Base-by-base conservation (phyloP, 768 basidiomycete genomes). In the Naematelia aurantialba region DNA sequence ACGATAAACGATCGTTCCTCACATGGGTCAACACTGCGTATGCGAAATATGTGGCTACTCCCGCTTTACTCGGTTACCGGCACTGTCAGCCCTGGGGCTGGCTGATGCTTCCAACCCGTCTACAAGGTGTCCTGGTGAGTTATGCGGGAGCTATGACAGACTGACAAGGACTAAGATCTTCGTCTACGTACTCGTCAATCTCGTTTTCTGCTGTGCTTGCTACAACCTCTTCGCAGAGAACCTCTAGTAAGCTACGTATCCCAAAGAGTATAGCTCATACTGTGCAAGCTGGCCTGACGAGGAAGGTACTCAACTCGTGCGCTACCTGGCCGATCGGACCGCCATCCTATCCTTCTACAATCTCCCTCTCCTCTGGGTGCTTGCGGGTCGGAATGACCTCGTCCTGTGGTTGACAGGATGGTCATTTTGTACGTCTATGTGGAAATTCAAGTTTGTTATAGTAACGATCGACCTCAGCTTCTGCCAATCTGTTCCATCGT, bases 311-410 rank as follows among this genome's bases (percentile, higher is more conserved):
- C 62, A 63, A 26, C 42, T 60, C 45, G 49, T 27, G 12, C 44
- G 66, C 48, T 64, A 64, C 26, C 22, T 67, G 12, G 54, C 60
- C n/a, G 66, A 67, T 49, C 24, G 66, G 14, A 67, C 66, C 3
- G 67, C 58, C 26, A 69, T 69, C 45, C 62, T 69, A 58, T 39
- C 48, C 19, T 66, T 69, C 49, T 69, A 64, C 46, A 66, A 69
- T 39, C 22, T 69, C 1, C 67, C 67, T 5, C 56, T 69, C 4
- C 59, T 69, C 2, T 69, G 67, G 67, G 39, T 55, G 19, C 45
- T 66, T 17, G 67, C 67, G 10, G 65, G 62, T 5, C 29, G 67
- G 27, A 69, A 69, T 51, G 65, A 69, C 49, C 30, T 69, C 17
- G 26, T 69, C 21, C 47, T 69, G n/a, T 69, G 61, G 61, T 3